phyloP scores from a whole-genome alignment of 2,329 filamentous ascomycete genomes.

The Colletotrichum cuscutae region DNA sequence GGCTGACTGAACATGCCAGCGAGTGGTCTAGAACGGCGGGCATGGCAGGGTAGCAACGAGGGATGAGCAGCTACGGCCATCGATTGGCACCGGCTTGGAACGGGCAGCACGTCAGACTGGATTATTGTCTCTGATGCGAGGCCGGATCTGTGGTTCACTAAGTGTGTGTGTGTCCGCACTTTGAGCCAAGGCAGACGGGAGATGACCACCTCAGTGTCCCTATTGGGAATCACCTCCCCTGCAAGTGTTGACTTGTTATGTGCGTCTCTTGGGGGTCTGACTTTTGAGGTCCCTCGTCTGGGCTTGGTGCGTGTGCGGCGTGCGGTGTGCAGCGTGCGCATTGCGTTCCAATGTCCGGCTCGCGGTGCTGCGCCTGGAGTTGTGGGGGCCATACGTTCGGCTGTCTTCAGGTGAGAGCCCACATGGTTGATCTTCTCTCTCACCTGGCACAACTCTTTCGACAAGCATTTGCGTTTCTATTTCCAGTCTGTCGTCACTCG shows the following conservation, averaged over 20 bases:
- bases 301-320: too few relatives aligned
- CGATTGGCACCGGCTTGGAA: slow-evolving; percentile 19
- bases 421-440: slow-evolving; percentile 21
- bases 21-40: slow-evolving; percentile 21
- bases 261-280: too few relatives aligned
- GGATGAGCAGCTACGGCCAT: slow-evolving; percentile 4
- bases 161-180: too few relatives aligned
- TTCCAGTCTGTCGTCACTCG: background rate
- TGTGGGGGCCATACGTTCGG: slow-evolving; percentile 24
- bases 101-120: slow-evolving; percentile 10
- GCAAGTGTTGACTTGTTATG: too few relatives aligned
- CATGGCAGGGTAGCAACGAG: slow-evolving; percentile 21
- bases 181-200: slow-evolving; percentile 7
- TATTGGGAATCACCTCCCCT: background rate
- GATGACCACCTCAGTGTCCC: slow-evolving; percentile 22
- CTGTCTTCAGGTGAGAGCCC: slow-evolving; percentile 30
- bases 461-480: slow-evolving; percentile 14
- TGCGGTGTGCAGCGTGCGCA: slow-evolving; percentile 5
- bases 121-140: slow-evolving; percentile 17
- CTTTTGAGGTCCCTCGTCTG: too few relatives aligned
- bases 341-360: slow-evolving; percentile 30
- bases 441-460: slow-evolving; percentile 19
- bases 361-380: slow-evolving; percentile 27
- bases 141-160: background rate
- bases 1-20: slow-evolving; percentile 12